Percentiles rank a stretch among this genome's conserved stretches.
Evolutionary conservation across 805 yeast genomes (phyloP).

Genomic region (Ogataea nonfermentans): DNA sequence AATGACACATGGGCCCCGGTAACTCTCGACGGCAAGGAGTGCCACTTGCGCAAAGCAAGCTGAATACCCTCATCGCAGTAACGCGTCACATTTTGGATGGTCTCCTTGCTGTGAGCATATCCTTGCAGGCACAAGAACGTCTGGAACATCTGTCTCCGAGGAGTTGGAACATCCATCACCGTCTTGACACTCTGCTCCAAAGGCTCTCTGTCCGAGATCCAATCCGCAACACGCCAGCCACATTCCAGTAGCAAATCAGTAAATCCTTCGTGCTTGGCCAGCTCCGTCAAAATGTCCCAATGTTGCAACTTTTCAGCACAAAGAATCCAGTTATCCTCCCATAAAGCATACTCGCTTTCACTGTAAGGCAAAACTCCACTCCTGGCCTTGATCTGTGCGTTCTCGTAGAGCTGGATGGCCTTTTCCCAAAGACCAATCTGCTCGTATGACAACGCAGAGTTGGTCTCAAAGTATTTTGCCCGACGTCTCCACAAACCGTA

Average conservation of each 20-base stretch:
- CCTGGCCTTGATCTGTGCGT: constrained; percentile 94
- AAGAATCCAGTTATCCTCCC: constrained; percentile 99
- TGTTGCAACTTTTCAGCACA: constrained; percentile 97
- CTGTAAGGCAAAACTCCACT: constrained; percentile 94
- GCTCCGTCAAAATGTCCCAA: constrained; percentile 95
- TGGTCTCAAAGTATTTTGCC: constrained; percentile 91
- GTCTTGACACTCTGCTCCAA: constrained; percentile 91
- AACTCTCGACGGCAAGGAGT: constrained; percentile 71
- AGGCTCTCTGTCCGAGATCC: constrained; percentile 94
- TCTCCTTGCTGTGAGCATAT: constrained; percentile 85
- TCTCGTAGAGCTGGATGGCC: constrained; percentile 90
- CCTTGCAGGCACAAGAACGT: constrained; percentile 92
- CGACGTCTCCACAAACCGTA: constrained; percentile 97
- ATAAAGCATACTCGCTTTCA: constrained; percentile 88
- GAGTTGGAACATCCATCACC: constrained; percentile 98
- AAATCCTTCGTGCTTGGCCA: constrained; percentile 97
- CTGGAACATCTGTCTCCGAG: constrained; percentile 92
- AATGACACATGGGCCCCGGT: constrained; percentile 86
- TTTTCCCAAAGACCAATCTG: constrained; percentile 94
- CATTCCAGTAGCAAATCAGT: constrained; percentile 94
- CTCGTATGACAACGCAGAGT: constrained; percentile 88
- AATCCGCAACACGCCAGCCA: constrained; percentile 99
- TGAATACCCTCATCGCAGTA: constrained; percentile 96
- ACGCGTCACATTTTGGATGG: constrained; percentile 78
- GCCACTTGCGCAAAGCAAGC: constrained; percentile 88